Percentiles rank a stretch among this genome's conserved stretches.
Evolutionary conservation across 495 filamentous ascomycete species (phyloP).

Genomic region (Neurospora sp.): DNA sequence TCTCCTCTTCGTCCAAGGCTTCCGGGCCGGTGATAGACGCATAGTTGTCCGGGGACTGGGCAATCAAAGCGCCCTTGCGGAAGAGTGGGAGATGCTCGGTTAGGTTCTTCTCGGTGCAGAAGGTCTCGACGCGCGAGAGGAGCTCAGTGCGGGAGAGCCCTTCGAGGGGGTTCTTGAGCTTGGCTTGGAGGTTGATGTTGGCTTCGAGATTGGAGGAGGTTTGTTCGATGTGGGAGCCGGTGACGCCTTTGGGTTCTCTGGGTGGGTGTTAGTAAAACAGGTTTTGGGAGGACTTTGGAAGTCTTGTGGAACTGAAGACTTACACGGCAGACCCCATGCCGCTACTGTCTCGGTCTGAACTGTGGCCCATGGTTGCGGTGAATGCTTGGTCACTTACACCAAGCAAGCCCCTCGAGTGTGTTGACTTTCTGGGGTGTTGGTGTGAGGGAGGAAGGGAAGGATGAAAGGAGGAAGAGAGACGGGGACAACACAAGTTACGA

Average conservation of each 20-base stretch:
- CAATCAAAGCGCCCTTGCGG: conserved; percentile 55
- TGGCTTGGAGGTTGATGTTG: conserved; percentile 38
- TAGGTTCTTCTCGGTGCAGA: conserved; percentile 42
- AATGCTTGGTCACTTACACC: not conserved
- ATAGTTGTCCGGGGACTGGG: conserved; percentile 46
- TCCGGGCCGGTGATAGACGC: conserved; percentile 40
- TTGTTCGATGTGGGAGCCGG: conserved; percentile 25
- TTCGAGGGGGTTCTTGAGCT: conserved; percentile 47
- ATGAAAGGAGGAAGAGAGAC: not conserved
- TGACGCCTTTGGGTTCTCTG: conserved; percentile 20
- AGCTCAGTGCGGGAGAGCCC: conserved; percentile 44
- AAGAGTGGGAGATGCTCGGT: conserved; percentile 40
- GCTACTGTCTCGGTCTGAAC: not conserved
- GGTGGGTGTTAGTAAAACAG: not conserved
- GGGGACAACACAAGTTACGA: not conserved
- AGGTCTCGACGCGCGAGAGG: conserved; percentile 45
- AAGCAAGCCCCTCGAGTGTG: not conserved
- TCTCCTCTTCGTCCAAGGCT: conserved; percentile 46
- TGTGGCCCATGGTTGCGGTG: not conserved
- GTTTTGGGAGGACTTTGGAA: not conserved
- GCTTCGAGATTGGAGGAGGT: conserved; percentile 29
- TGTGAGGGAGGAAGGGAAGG: not conserved
- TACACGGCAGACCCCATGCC: not conserved
- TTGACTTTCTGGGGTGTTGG: not conserved
- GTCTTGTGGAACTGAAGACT: not conserved